A percentile compares a stretch with the other conserved stretches of the same genome.
These are phyloP conservation scores for Acrocalymma vagum DNA, from an alignment of 2,329 filamentous ascomycete genomes.

Conservation along the genomic window DNA sequence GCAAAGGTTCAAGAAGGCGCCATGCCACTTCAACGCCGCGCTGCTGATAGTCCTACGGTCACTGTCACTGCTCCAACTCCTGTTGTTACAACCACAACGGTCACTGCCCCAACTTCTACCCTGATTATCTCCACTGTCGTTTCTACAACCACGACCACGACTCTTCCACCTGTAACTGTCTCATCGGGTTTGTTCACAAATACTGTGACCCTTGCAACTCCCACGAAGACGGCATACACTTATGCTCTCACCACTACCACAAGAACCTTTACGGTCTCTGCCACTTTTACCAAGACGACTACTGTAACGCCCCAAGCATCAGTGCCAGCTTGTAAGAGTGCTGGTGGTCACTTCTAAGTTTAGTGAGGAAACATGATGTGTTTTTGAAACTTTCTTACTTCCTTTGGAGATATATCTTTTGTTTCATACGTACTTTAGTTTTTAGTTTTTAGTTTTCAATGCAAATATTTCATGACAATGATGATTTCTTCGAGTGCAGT, in stretches of 20 bases:
- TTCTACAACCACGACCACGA: constrained; percentile 33
- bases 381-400: too few relatives aligned
- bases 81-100: constrained; percentile 40
- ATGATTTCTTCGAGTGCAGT: too few relatives aligned
- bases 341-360: constrained; percentile 42
- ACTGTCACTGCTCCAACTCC: constrained; percentile 41
- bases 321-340: constrained; percentile 41
- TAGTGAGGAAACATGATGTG: too few relatives aligned
- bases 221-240: constrained; percentile 41
- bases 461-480: too few relatives aligned
- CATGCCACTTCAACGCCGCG: constrained; percentile 36
- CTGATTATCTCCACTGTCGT: constrained; percentile 36
- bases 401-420: too few relatives aligned
- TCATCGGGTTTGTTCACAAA: constrained; percentile 41
- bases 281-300: constrained; percentile 42
- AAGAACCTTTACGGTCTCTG: constrained; percentile 42
- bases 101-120: constrained; percentile 36
- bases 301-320: constrained; percentile 47
- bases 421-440: too few relatives aligned
- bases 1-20: constrained; percentile 23
- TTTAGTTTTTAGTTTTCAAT: too few relatives aligned
- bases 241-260: constrained; percentile 39
- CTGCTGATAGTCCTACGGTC: constrained; percentile 44
- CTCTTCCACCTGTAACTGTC: constrained; percentile 45
- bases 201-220: constrained; percentile 46